phyloP scores from a whole-genome alignment of 176 grass and related monocot genomes.

The Oryza meyeriana region DNA sequence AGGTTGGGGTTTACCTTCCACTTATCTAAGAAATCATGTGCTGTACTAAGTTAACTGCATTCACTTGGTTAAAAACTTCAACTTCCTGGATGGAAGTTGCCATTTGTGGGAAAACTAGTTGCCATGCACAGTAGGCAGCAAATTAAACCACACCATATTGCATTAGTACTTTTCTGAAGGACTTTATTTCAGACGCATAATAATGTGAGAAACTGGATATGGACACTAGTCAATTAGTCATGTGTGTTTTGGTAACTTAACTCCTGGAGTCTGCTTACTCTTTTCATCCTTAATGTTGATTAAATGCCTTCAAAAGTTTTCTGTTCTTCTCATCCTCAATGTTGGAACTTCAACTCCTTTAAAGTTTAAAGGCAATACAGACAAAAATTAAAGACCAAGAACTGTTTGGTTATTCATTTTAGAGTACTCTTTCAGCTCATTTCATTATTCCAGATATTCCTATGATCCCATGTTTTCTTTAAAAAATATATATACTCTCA shows the following conservation, averaged over 20 bases:
- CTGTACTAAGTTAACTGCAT: not conserved
- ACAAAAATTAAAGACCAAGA: not conserved
- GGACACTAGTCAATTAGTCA: not conserved
- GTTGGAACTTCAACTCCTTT: not conserved
- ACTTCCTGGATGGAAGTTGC: conserved; percentile 11
- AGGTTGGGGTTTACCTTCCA: conserved; percentile 48
- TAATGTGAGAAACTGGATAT: not conserved
- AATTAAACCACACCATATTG: not conserved
- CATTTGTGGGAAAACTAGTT: not conserved
- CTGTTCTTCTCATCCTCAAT: not conserved
- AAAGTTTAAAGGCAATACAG: not conserved
- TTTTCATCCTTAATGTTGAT: not conserved
- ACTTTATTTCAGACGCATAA: not conserved
- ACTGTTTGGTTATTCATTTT: conserved; percentile 7
- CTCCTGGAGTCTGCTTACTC: not conserved
- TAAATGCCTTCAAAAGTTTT: not conserved
- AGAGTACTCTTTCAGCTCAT: not conserved
- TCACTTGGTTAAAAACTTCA: not conserved
- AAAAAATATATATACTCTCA: not conserved
- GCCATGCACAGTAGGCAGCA: not conserved
- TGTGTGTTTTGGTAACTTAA: not conserved
- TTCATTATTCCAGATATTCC: not conserved
- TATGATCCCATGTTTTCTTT: not conserved
- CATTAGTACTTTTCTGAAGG: not conserved
- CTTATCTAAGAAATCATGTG: not conserved